Evolutionary conservation across 257 asterid species (phyloP), one percentile per base, ranked within the genome.

Genomic region (Apocynum venetum): DNA sequence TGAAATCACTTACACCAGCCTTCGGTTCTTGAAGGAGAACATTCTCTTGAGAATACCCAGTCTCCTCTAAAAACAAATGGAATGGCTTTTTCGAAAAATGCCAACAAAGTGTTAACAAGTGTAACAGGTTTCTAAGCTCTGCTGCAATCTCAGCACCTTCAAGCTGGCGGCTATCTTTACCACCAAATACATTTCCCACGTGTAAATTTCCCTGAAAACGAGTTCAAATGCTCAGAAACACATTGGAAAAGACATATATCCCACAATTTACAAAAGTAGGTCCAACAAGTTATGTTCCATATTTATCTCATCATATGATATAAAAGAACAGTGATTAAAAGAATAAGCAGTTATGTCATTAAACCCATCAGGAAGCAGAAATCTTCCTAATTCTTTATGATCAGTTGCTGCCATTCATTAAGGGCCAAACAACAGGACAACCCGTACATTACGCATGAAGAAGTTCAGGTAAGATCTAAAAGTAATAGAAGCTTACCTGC

Each of bases 11-110:
- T 86, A 96, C 99, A 77, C 97, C 99, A 64, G 99, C 99, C 89
- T 96, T 96, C 53, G 99, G 97, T 84, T 96, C 98, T 84, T 96
- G 99, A 71, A 96, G 94, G 52, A 96, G 86, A 72, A 96, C 99
- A 78, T 94, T 93, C 77, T 88, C 96, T 79, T 83, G 84, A 59
- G 93, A 86, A 86, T 88, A 90, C 31, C 99, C 99, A 4, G 99
- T 93, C 91, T 91, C 97, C 87, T 90, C 94, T 55, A 96, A 79
- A 88, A 96, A 96, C 63, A 88, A 66, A 14, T 86, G 91, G 78
- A 96, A 96, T 6, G 98, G 91, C 72, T 91, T 96, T 83, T 96
- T 96, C 44, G 98, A 96, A 87, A 96, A 96, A 86, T 93, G 99
- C 97, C 97, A 96, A 76, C 99, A 93, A 53, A 91, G 90, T 35